Evolutionary conservation across 495 filamentous ascomycete genomes (phyloP).

Genomic region (Wilcoxina mikolae): DNA sequence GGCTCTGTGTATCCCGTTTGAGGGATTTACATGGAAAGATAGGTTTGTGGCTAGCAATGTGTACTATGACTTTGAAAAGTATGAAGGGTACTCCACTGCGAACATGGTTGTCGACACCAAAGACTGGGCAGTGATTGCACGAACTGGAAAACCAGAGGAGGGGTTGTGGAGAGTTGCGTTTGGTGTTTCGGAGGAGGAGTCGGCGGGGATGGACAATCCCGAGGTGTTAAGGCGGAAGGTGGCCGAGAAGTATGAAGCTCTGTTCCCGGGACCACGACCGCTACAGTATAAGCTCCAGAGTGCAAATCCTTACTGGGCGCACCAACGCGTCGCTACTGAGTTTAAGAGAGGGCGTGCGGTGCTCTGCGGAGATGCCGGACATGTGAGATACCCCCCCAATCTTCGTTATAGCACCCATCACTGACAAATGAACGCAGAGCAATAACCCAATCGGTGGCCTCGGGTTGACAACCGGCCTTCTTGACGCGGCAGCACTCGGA

Average conservation of each 20-base stretch:
- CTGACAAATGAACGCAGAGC: neutral
- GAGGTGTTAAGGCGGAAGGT: neutral
- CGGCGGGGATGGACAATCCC: neutral
- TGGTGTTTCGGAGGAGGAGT: neutral
- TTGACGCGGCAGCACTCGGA: slow-evolving; percentile 2
- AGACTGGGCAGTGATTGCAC: slow-evolving; percentile 20
- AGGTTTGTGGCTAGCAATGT: slow-evolving; percentile 20
- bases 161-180: slow-evolving; percentile 1
- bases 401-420: neutral
- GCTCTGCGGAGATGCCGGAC: slow-evolving; percentile 1
- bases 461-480: slow-evolving; percentile 1
- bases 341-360: neutral
- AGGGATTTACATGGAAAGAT: slow-evolving; percentile 23
- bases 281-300: neutral
- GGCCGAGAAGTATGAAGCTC: neutral
- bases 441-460: slow-evolving; percentile 6
- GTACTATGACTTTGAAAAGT: slow-evolving; percentile 19
- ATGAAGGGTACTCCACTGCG: slow-evolving; percentile 15
- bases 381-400: neutral
- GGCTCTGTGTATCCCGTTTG: slow-evolving; percentile 17
- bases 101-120: slow-evolving; percentile 20
- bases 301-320: neutral
- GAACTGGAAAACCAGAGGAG: slow-evolving; percentile 14
- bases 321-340: neutral
- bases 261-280: neutral